A percentile compares a stretch with the other conserved stretches of the same genome.
Evolutionary conservation across 2,329 filamentous ascomycete species (phyloP).

Genomic region (Fusarium lyarnte): DNA sequence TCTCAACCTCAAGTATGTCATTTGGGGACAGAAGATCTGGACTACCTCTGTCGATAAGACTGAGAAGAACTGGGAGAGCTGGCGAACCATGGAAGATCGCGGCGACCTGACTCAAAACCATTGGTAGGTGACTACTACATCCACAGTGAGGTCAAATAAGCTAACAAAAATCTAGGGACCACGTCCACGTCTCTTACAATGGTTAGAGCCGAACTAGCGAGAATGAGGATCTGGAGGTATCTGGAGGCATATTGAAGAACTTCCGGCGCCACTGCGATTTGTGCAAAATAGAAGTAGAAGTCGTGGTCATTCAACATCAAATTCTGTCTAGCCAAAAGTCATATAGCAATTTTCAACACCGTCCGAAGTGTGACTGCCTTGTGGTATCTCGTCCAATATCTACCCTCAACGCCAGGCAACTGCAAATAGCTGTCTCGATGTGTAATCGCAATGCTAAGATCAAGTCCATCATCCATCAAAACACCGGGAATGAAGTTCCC

Average conservation of each 20-base stretch:
- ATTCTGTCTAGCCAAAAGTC: not conserved
- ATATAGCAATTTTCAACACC: not conserved
- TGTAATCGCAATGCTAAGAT: not conserved
- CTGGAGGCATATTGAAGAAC: not conserved
- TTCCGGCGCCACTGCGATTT: not conserved
- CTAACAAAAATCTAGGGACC: conserved; percentile 33
- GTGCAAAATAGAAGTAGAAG: not conserved
- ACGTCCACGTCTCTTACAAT: conserved; percentile 44
- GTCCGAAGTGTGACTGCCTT: not conserved
- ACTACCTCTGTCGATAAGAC: conserved; percentile 47
- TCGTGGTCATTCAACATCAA: not conserved
- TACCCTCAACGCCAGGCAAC: conserved; percentile 18
- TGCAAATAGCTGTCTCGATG: not conserved
- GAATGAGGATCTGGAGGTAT: not conserved
- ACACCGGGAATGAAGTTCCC: conserved; percentile 13
- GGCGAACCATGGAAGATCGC: conserved; percentile 56
- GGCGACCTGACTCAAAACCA: conserved; percentile 55
- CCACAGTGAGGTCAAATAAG: not conserved
- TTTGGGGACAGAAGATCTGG: conserved; percentile 62
- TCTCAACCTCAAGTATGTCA: conserved; percentile 59
- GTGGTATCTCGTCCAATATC: conserved; percentile 23
- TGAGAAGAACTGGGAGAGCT: conserved; percentile 52
- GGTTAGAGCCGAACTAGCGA: not conserved
- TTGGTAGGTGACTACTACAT: conserved; percentile 45
- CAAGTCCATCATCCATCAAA: conserved; percentile 12